Evolutionary conservation across 2,329 filamentous ascomycete species (phyloP).

Genomic region (Colletotrichum destructivum): DNA sequence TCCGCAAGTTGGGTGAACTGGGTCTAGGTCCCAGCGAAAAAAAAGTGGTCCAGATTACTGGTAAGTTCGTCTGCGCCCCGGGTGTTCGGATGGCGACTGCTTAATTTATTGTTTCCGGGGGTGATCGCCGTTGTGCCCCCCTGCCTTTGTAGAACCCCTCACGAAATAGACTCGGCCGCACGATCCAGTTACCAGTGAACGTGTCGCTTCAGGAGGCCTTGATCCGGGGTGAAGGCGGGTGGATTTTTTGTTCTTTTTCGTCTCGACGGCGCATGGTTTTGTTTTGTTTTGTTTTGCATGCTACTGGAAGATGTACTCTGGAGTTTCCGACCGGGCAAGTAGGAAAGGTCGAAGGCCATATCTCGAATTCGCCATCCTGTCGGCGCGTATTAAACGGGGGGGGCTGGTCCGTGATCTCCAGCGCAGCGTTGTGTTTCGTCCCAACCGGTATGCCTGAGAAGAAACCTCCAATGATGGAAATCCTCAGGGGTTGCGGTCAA

Average conservation of each 20-base stretch:
- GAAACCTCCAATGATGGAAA: neutral
- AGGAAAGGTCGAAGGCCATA: neutral
- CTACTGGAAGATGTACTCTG: neutral
- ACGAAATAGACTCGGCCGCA: neutral
- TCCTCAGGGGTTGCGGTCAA: neutral
- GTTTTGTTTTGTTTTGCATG: neutral
- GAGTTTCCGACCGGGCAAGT: too few relatives aligned
- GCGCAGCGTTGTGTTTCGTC: conserved; percentile 9
- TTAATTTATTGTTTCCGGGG: neutral
- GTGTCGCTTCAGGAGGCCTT: conserved; percentile 12
- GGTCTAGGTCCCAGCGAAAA: neutral
- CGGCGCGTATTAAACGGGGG: neutral
- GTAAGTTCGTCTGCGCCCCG: conserved; percentile 33
- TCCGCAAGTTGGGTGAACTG: neutral
- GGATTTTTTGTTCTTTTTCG: too few relatives aligned
- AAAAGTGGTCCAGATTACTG: conserved; percentile 26
- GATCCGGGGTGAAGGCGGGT: conserved; percentile 1
- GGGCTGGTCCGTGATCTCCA: neutral
- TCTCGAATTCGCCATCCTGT: neutral
- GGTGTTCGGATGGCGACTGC: conserved; percentile 27
- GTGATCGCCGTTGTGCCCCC: neutral
- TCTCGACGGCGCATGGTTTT: neutral
- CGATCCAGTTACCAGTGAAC: neutral
- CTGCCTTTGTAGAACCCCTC: conserved; percentile 14
- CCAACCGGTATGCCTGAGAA: neutral